Evolutionary conservation across 164 flowering plant genomes (phyloP), one percentile per base, ranked within the genome.

Genomic region (Magnolia changhungtana): DNA sequence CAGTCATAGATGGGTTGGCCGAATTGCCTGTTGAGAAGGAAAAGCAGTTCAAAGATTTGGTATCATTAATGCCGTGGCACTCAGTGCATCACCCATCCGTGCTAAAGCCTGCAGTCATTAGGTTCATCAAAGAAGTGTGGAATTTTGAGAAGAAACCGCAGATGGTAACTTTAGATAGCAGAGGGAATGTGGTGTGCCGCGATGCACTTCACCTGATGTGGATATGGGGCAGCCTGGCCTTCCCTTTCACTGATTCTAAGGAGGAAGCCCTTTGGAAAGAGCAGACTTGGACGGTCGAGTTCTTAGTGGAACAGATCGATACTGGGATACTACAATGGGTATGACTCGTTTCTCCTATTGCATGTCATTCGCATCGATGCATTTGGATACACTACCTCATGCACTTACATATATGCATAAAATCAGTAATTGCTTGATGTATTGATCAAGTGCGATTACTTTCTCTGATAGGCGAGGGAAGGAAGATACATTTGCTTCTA

Each of bases 61-160:
- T 78, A 71, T 8, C 50, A 8, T 7, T 7, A 51, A 96, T 93
- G 95, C 87, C 91, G 4, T 91, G 98, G 98, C 82, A 83, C 84
- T 82, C 89, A 0, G 81, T 89, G 23, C 37, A 69, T n/a, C 85
- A 89, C 37, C 95, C 91, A 18, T 77, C 86, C 1, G n/a, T 81
- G 76, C 27, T 89, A 11, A 87, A 87, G 1, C 82, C 79, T 0
- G 88, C 84, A 0, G 90, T 85, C 4, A 51, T 61, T 18, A 80
- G 13, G 65, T 80, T 76, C 79, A 72, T 81, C 58, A 68, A 68
- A 50, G 83, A 84, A n/a, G 73, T 27, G 1, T 82, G 81, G 83
- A 8, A 67, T 0, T 86, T 81, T 29, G 31, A 3, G 2, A 82
- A 80, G 77, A 86, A 68, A 79, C 82, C 84, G 0, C 27, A 82